phyloP scores from a whole-genome alignment of 176 grass and related monocot genomes.

The Canna indica region DNA sequence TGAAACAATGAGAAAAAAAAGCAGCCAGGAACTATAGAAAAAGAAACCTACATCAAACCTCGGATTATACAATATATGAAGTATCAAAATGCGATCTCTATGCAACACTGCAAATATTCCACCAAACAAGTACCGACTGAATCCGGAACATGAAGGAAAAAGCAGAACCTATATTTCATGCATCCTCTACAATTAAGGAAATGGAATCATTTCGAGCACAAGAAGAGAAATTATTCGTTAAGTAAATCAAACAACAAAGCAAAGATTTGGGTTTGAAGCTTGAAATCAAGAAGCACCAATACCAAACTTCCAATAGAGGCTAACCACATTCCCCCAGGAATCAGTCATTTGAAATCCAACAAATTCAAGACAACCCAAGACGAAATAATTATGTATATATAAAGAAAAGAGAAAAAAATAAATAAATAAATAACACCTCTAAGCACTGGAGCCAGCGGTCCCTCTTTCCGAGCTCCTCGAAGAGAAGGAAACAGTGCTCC shows the following conservation, averaged over 20 bases:
- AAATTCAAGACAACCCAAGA: background rate
- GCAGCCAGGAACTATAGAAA: background rate
- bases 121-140: background rate
- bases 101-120: background rate
- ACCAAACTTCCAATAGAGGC: background rate
- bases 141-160: background rate
- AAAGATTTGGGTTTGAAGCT: background rate
- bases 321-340: background rate
- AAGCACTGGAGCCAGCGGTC: conserved; percentile 86
- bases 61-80: background rate
- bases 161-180: background rate
- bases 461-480: conserved; percentile 78
- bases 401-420: no score
- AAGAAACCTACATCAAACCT: no score
- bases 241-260: background rate
- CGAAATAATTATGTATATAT: no score
- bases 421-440: conserved; percentile 31
- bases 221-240: no score
- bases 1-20: background rate
- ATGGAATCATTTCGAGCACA: no score
- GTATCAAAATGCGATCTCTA: background rate
- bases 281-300: background rate
- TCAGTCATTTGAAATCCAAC: background rate
- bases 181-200: no score
- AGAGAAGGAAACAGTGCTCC: conserved; percentile 86